Evolutionary conservation across 768 basidiomycete species (phyloP).

Genomic region (Auricularia cornea): DNA sequence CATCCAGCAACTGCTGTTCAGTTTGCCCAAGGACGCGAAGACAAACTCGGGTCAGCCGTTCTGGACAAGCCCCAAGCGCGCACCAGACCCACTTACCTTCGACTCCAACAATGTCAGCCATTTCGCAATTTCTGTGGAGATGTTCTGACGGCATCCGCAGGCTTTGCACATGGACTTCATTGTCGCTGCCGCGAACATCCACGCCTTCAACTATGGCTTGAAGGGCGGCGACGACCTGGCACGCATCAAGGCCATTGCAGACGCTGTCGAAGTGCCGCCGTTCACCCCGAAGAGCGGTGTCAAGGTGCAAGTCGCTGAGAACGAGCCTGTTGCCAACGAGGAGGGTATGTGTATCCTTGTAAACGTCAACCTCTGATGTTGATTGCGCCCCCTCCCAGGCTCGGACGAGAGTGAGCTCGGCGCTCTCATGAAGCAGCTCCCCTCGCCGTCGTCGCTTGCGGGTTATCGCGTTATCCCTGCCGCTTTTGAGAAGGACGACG

Average conservation of each 20-base stretch:
- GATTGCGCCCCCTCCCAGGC: constrained; percentile 24
- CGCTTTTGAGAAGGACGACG: constrained; percentile 99
- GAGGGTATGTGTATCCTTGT: constrained; percentile 23
- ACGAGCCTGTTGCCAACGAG: constrained; percentile 66
- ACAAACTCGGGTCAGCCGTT: constrained; percentile 93
- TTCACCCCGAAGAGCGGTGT: constrained; percentile 91
- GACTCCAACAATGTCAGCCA: constrained; percentile 75
- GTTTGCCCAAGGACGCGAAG: constrained; percentile 85
- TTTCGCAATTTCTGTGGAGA: neutral
- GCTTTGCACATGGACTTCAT: constrained; percentile 80
- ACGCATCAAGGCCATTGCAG: constrained; percentile 76
- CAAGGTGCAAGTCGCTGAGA: constrained; percentile 89
- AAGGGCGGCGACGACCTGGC: constrained; percentile 76
- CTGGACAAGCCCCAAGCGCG: constrained; percentile 98
- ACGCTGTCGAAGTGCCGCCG: constrained; percentile 77
- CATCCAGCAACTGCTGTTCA: constrained; percentile 87
- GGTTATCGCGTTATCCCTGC: constrained; percentile 95
- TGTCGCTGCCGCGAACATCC: constrained; percentile 89
- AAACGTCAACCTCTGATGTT: constrained; percentile 7
- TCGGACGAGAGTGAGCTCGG: constrained; percentile 41
- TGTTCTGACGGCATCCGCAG: constrained; percentile 33
- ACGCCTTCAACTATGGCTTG: constrained; percentile 96
- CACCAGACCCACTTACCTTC: constrained; percentile 85
- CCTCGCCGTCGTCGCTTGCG: constrained; percentile 82
- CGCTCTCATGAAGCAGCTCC: constrained; percentile 60